Base-by-base conservation (phyloP, 139 green algal genomes). In the Choricystis sp. region DNA sequence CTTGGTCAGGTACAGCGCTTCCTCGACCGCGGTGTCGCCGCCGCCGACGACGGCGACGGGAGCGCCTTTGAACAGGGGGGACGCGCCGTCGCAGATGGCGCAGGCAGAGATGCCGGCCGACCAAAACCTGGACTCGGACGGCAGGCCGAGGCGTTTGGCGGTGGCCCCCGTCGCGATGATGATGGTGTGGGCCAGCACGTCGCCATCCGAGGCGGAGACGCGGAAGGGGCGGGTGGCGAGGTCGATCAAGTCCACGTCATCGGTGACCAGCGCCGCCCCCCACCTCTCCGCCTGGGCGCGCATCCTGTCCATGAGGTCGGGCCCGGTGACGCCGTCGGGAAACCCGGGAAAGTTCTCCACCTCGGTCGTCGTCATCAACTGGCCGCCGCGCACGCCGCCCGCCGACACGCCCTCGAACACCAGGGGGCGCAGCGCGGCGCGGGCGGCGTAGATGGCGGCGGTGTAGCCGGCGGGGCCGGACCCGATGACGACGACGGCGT, bases 261-360 rank as follows among this genome's bases (percentile, higher is more conserved):
- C 92, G 3, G 86, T 90, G 63, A 85, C 57, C 29, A 97, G 72
- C 66, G 86, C 78, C 26, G 89, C 75, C 29, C 92, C 92, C 92
- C 91, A 98, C 19, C 89, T 70, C 77, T 96, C 85, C n/a, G 92
- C 89, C 84, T 98, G 92, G 40, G 77, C 68, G 1, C 87, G 74
- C 92, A 98, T 98, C 23, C 77, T 71, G 61, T 97, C 91, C 92
- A 98, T 98, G 9, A 98, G 81, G 66, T 98, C 92, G 26, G 92
- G 92, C 2, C 92, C 92, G 0, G 92, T 96, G 49, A 98, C 84
- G 24, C 92, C 92, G 60, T 98, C 92, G 2, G 92, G 92, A 56
- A 98, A 98, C 48, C 92, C 92, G 48, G 92, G 74, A 65, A 91
- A 94, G 69, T 94, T 95, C 56, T 94, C 85, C 28, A 89, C 83